Evolutionary conservation across 768 basidiomycete species (phyloP).

Genomic region (Candolleomyces aberdarensis): DNA sequence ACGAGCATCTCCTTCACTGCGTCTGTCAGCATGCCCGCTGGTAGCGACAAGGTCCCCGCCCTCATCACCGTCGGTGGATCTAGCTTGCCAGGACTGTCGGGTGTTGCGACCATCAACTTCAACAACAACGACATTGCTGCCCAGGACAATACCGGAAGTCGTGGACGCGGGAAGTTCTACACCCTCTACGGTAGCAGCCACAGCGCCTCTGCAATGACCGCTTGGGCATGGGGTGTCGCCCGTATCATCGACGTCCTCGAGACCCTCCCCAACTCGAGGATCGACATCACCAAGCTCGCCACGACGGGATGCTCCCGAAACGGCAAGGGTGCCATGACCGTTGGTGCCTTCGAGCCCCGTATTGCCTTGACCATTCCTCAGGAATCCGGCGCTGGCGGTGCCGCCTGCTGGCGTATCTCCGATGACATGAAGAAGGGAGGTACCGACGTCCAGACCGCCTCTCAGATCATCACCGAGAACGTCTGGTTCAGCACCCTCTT

Average conservation of each 20-base stretch:
- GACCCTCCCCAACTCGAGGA: slow-evolving; percentile 39
- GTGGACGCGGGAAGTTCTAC: slow-evolving; percentile 57
- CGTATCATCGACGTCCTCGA: slow-evolving; percentile 63
- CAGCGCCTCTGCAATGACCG: slow-evolving; percentile 52
- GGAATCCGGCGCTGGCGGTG: slow-evolving; percentile 60
- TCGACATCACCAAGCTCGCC: slow-evolving; percentile 47
- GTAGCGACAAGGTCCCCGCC: slow-evolving; percentile 46
- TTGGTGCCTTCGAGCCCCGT: slow-evolving; percentile 56
- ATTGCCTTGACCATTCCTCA: slow-evolving; percentile 60
- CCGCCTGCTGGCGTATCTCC: slow-evolving; percentile 59
- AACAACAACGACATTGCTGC: slow-evolving; percentile 52
- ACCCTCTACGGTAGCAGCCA: slow-evolving; percentile 46
- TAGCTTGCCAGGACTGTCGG: slow-evolving; percentile 35
- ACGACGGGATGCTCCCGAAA: slow-evolving; percentile 61
- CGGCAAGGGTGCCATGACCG: slow-evolving; percentile 59
- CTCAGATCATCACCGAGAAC: slow-evolving; percentile 58
- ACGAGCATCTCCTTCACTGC: slow-evolving; percentile 48
- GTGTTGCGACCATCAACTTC: slow-evolving; percentile 47
- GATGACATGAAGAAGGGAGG: slow-evolving; percentile 44
- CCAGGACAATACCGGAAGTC: slow-evolving; percentile 41
- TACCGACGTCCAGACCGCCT: slow-evolving; percentile 47
- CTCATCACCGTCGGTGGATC: slow-evolving; percentile 50
- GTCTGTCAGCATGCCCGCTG: slow-evolving; percentile 42
- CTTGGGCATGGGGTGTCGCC: slow-evolving; percentile 61
- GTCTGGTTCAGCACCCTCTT: slow-evolving; percentile 58